Base-by-base conservation (phyloP, 2,329 filamentous ascomycete species). In the Paecilomyces sp. region DNA sequence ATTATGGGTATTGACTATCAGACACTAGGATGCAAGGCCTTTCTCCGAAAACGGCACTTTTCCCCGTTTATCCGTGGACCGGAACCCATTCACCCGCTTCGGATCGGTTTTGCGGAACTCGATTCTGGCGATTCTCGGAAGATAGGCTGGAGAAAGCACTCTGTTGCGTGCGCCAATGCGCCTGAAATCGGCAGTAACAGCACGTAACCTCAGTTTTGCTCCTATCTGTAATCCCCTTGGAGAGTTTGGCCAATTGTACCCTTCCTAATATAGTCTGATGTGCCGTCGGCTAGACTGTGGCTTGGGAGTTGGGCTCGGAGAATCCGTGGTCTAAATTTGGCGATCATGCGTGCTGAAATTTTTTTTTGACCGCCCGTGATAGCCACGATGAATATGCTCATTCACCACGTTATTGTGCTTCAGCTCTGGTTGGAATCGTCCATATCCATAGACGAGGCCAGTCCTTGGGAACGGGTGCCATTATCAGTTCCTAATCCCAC, bases 401-500 rank as follows among this genome's bases (percentile, higher is more conserved):
- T 53, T 13, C 51, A 53, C 28, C 28, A 30, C 8, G 51, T 30
- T 25, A 25, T 53, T 25, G 51, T 15, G 22, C 11, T 25, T 28
- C 34, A 57, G 47, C 55, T 56, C 11, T 58, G 47, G 36, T 61
- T 57, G 24, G 57, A 73, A 56, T 68, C 68, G 57, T 81, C 76
- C 65, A 81, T 74, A 65, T 80, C 78, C 62, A 77, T 70, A 58
- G 65, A 61, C 15, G 69, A 61, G 12, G 69, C 66, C 12, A 67
- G 71, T 66, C 66, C 69, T 36, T 47, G 52, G 59, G 76, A 62
- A 63, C 75, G 72, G 61, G 72, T 67, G 64, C 84, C 84, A 73
- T 92, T 92, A 71, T 92, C 88, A 33, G 85, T 87, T 58, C 83
- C 80, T 59, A 92, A 77, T 47, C 91, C 91, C 36, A 88, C 80